Conservation (phyloP, 2,329 filamentous ascomycete species). For the Aureobasidium musti region DNA sequence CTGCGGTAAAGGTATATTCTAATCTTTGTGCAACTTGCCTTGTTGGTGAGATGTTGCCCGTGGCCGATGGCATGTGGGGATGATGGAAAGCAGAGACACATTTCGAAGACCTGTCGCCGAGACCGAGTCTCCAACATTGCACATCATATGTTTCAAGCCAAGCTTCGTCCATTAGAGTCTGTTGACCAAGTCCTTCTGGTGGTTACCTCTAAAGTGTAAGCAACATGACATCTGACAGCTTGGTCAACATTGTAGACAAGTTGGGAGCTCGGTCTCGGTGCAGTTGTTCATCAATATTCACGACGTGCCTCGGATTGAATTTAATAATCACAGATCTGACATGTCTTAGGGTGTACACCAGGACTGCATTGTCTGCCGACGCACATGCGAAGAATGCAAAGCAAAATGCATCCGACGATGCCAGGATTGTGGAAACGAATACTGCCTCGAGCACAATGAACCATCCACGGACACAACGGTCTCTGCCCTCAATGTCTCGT, state of each 20-base stretch:
- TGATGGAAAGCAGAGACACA: slow-evolving; percentile 41
- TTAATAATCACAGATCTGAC: slow-evolving; percentile 25
- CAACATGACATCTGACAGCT: slow-evolving; percentile 8
- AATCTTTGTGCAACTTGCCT: slow-evolving; percentile 60
- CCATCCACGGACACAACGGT: slow-evolving; percentile 67
- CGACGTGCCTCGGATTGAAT: slow-evolving; percentile 32
- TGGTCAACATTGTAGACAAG: slow-evolving; percentile 21
- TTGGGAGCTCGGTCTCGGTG: slow-evolving; percentile 6
- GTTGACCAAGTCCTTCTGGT: slow-evolving; percentile 19
- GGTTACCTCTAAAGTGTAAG: neutral
- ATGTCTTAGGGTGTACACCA: slow-evolving; percentile 56
- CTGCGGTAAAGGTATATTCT: slow-evolving; percentile 67
- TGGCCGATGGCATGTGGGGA: slow-evolving; percentile 60
- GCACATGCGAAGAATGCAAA: slow-evolving; percentile 77
- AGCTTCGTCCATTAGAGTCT: slow-evolving; percentile 10
- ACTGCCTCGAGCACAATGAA: slow-evolving; percentile 81
- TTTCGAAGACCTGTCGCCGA: neutral
- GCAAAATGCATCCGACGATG: slow-evolving; percentile 70
- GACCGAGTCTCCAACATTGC: neutral
- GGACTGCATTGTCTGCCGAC: slow-evolving; percentile 85
- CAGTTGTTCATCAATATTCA: slow-evolving; percentile 32
- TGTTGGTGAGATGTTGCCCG: slow-evolving; percentile 55
- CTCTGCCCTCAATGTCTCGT: slow-evolving; percentile 31
- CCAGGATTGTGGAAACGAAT: slow-evolving; percentile 71
- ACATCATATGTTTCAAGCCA: neutral